Percentiles rank a stretch among this genome's conserved stretches.
These are phyloP conservation scores for Bathelium albidoporum DNA, from an alignment of 495 filamentous ascomycete genomes.

Conservation along the genomic window DNA sequence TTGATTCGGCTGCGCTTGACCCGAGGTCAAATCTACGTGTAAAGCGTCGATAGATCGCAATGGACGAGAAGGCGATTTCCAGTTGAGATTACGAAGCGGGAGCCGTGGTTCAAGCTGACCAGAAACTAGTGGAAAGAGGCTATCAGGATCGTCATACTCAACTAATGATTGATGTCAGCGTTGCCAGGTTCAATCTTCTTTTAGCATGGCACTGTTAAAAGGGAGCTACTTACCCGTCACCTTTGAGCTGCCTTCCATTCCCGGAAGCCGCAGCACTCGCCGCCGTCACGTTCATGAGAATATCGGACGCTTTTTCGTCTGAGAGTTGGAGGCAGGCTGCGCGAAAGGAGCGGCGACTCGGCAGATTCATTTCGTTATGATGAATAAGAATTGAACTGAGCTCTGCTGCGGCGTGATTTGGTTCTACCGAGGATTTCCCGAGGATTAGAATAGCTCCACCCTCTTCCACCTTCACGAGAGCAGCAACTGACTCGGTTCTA, in stretches of 20 bases:
- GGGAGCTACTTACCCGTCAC: constrained; percentile 47
- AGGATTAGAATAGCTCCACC: no score
- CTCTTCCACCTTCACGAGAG: no score
- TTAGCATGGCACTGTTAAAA: background rate
- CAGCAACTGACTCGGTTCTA: no score
- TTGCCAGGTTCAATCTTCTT: no score
- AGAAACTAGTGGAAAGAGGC: constrained; percentile 71
- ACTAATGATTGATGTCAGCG: constrained; percentile 18
- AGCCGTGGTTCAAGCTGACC: constrained; percentile 65
- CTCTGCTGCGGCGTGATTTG: no score
- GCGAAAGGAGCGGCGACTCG: no score
- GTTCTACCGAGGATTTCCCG: no score
- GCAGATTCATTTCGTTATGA: no score
- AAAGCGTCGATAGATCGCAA: constrained; percentile 85
- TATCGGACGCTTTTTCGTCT: no score
- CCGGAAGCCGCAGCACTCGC: background rate
- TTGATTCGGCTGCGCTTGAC: constrained; percentile 10
- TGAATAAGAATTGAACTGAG: no score
- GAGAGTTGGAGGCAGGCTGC: no score
- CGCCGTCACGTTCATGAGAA: background rate
- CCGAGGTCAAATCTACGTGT: constrained; percentile 71
- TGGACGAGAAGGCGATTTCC: constrained; percentile 87
- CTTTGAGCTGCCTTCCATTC: constrained; percentile 43
- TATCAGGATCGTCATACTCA: constrained; percentile 78
- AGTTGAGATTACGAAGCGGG: constrained; percentile 87